Base-by-base conservation (phyloP, 2,329 filamentous ascomycete genomes). In the Trichocomaceae sp. region DNA sequence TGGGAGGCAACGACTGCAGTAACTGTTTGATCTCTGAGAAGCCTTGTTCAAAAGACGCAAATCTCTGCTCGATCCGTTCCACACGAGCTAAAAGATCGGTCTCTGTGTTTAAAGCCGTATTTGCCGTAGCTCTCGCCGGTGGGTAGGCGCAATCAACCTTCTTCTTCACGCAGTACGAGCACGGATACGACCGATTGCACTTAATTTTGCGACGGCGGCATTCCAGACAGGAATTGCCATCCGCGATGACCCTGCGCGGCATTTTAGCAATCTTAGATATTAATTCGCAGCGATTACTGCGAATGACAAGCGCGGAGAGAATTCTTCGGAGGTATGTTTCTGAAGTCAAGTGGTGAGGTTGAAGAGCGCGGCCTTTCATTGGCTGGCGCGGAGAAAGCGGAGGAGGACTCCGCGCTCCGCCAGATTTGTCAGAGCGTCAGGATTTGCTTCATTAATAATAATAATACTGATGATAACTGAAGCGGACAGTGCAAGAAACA, bases 201-300 rank as follows among this genome's bases (percentile, higher is more conserved):
- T 72, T 75, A 48, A 75, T 71, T 55, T 74, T 75, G 44, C 72
- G 68, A 6, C 66, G 64, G 20, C 72, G 66, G 61, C 72, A 75
- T 55, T 71, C 71, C 47, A 72, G 69, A 54, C 70, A 72, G 17
- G 48, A 50, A 37, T 37, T 35, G 6, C 47, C 47, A 22, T n/a
- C 22, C 22, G 47, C 33, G n/a, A 41, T 17, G 12, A 13, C 15
- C 29, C 33, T 39, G 19, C 15, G 47, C 7, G 47, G 17, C 47
- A 50, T 50, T 17, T 13, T 6, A 12, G n/a, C n/a, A 19, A 15
- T 2, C 23, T 19, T 17, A 7, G 7, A 17, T 4, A 4, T 20
- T 5, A 19, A 5, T 2, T 1, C n/a, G n/a, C 5, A 5, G n/a
- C 19, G 15, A n/a, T 19, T 15, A 9, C 13, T 29, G 20, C 26